Base-by-base conservation (phyloP, 176 grass and related monocot species). In the Carex kokanica region DNA sequence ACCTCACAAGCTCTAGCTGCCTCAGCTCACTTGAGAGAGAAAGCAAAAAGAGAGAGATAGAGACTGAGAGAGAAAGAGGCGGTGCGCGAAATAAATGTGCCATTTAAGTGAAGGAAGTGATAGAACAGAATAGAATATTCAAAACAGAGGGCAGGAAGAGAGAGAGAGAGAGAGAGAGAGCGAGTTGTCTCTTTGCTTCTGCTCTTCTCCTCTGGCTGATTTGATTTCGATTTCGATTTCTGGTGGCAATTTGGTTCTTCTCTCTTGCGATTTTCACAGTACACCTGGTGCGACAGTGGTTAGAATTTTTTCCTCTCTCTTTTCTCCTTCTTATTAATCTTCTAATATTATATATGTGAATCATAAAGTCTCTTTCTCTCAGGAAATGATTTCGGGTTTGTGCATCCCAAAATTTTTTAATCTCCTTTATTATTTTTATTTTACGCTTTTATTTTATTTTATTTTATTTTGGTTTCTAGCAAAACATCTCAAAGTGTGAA, bases 21-120 rank as follows among this genome's bases (percentile, higher is more conserved):
- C 75, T 79, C 51, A 79, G 27, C 75, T 80, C 78, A 80, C 57
- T 80, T 40, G 79, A 81, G 31, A 81, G 58, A 81, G 78, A 80
- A 15, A 60, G 56, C 2, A 32, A n/a, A 43, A 4, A 80, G 57
- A 81, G 56, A 82, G 8, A 31, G 36, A 31, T 23, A 52, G n/a
- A 74, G 70, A 81, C 15, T 20, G 57, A 43, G 58, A 81, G 57
- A 81, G 60, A 82, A 3, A 66, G 80, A 82, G 80, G 59, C 73
- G 73, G 73, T 77, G 73, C 73, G 73, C 73, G 73, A 77, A 77
- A 55, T 78, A 78, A 78, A 78, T 78, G 73, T 78, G 49, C 51
- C 73, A 56, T 78, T 77, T 78, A 78, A 10, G 24, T 18, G 24
- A 78, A 75, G 71, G 71, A 74, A 77, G 49, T 29, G 51, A 78